These are phyloP conservation scores for Coemansia reversa DNA, from an alignment of 192 early-diverging fungal species.

Conservation along the genomic window DNA sequence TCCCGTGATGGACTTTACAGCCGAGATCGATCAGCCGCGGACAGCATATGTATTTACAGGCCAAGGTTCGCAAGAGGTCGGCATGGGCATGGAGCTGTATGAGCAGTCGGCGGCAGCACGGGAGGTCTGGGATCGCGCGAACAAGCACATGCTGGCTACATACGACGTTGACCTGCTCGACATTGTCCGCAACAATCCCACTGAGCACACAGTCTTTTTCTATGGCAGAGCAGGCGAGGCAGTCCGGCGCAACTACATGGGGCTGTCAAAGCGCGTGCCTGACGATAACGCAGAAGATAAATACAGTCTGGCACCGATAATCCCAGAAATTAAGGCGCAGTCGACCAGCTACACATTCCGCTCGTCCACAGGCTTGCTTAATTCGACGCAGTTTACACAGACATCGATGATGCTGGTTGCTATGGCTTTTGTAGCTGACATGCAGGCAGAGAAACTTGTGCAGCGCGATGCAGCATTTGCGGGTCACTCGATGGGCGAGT, in stretches of 20 bases:
- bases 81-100: conserved; percentile 96
- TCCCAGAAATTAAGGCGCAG: neutral
- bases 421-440: conserved; percentile 10
- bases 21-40: conserved; percentile 84
- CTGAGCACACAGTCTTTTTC: conserved; percentile 67
- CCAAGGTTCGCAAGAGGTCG: conserved; percentile 90
- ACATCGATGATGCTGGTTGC: conserved; percentile 66
- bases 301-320: neutral
- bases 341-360: conserved; percentile 3
- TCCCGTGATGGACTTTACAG: conserved; percentile 63
- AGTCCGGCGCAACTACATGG: conserved; percentile 78
- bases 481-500: conserved; percentile 69
- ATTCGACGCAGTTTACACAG: conserved; percentile 38
- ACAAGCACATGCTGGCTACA: conserved; percentile 74
- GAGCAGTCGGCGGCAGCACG: conserved; percentile 73
- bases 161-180: conserved; percentile 88
- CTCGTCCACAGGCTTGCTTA: conserved; percentile 10
- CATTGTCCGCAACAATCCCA: conserved; percentile 86
- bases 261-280: conserved; percentile 56
- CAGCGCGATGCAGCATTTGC: conserved; percentile 77
- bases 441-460: conserved; percentile 69
- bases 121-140: conserved; percentile 88
- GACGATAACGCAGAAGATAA: neutral
- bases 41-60: conserved; percentile 94
- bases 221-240: conserved; percentile 70